A percentile compares a stretch with the other conserved stretches of the same genome.
Conservation (phyloP, 768 basidiomycete genomes). For the Suillus hirtellus region DNA sequence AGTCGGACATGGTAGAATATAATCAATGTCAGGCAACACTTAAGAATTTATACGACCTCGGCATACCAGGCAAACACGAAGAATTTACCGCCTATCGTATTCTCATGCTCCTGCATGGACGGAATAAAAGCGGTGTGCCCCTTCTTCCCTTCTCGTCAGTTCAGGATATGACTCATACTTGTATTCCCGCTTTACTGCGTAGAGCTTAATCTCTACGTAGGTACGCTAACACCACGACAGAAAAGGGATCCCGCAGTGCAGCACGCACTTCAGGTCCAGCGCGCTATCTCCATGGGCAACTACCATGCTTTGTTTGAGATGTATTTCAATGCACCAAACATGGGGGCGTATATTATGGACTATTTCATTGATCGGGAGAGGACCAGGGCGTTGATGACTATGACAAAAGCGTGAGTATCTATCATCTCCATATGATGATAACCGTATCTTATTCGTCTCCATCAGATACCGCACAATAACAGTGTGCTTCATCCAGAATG, state of each 20-base stretch:
- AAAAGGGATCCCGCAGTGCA: constrained; percentile 76
- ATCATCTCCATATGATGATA: not conserved
- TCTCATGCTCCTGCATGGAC: constrained; percentile 91
- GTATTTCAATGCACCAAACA: constrained; percentile 85
- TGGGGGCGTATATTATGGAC: constrained; percentile 99
- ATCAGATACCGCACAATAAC: constrained; percentile 80
- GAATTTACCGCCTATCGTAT: constrained; percentile 98
- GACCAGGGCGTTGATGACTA: constrained; percentile 80
- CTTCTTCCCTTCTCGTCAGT: constrained; percentile 3
- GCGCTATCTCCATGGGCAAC: constrained; percentile 88
- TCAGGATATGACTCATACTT: constrained; percentile 6
- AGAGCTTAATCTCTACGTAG: constrained; percentile 97
- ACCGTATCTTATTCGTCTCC: constrained; percentile 8
- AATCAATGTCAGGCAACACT: constrained; percentile 96
- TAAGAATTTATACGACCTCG: constrained; percentile 88
- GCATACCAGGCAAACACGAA: constrained; percentile 88
- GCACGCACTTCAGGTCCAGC: constrained; percentile 89
- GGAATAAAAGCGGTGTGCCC: constrained; percentile 86
- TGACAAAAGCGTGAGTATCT: constrained; percentile 85
- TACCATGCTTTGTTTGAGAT: constrained; percentile 90
- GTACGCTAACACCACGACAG: constrained; percentile 94
- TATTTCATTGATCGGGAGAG: constrained; percentile 95
- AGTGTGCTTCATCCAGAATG: constrained; percentile 73
- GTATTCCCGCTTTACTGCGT: constrained; percentile 13
- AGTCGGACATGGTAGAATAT: constrained; percentile 99